These are phyloP conservation scores for Bipolaris gigantea DNA, from an alignment of 2,329 filamentous ascomycete species.

Conservation along the genomic window DNA sequence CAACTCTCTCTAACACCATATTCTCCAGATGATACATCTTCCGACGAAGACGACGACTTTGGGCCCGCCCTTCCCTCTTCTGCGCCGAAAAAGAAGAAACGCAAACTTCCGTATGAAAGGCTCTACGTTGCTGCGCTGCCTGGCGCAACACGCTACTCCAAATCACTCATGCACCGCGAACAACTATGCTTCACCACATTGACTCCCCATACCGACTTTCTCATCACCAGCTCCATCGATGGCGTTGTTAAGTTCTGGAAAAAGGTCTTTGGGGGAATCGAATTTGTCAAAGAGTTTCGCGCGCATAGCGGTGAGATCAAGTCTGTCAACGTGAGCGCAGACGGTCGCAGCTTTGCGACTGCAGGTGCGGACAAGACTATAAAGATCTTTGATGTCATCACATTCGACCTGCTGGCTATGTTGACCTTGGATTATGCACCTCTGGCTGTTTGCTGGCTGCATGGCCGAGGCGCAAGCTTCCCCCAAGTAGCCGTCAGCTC, in stretches of 20 bases:
- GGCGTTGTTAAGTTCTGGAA: constrained; percentile 99
- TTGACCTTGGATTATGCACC: constrained; percentile 75
- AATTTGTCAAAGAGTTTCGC: constrained; percentile 98
- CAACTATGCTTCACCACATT: constrained; percentile 85
- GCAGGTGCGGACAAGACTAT: constrained; percentile 76
- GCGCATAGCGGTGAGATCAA: constrained; percentile 85
- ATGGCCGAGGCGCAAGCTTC: constrained; percentile 79
- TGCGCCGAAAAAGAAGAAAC: constrained; percentile 82
- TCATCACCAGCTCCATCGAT: constrained; percentile 91
- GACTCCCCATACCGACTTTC: constrained; percentile 88
- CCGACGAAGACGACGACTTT: constrained; percentile 80
- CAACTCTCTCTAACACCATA: constrained; percentile 3
- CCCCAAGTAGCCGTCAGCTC: constrained; percentile 84
- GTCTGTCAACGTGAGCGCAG: constrained; percentile 80
- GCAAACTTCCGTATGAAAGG: constrained; percentile 90
- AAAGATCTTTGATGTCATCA: constrained; percentile 78
- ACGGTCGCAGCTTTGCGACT: constrained; percentile 92
- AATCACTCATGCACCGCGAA: constrained; percentile 98
- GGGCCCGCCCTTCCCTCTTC: constrained; percentile 85
- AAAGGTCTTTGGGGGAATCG: constrained; percentile 84
- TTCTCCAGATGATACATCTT: constrained; percentile 50
- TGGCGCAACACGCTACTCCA: constrained; percentile 77
- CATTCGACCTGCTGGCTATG: constrained; percentile 69
- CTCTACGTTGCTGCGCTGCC: constrained; percentile 91
- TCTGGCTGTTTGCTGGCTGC: constrained; percentile 87